A percentile compares a stretch with the other conserved stretches of the same genome.
phyloP scores from a whole-genome alignment of 768 basidiomycete species.

The Lentinula lateritia region DNA sequence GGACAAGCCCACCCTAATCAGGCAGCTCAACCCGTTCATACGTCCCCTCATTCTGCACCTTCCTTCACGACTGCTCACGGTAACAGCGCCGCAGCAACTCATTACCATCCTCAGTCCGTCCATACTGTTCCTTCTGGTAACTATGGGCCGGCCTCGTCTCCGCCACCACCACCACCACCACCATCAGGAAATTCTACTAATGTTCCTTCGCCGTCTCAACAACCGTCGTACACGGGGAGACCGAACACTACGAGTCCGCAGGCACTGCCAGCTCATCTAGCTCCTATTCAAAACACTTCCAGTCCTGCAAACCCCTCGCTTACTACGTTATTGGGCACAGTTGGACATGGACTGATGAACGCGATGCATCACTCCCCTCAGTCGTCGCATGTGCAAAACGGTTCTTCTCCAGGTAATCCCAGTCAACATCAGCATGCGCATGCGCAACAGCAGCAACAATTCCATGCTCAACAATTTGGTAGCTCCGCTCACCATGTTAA shows the following conservation, averaged over 20 bases:
- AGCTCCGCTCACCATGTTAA: too few relatives aligned
- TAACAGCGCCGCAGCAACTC: not conserved
- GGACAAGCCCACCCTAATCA: too few relatives aligned
- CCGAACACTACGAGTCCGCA: not conserved
- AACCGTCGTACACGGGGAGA: not conserved
- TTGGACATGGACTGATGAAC: not conserved
- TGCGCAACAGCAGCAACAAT: not conserved
- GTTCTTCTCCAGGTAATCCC: not conserved
- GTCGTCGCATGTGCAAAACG: not conserved
- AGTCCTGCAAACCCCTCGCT: not conserved
- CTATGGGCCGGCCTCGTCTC: not conserved
- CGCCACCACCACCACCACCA: not conserved
- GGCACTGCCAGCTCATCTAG: not conserved
- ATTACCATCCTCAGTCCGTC: not conserved
- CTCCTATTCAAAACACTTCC: not conserved
- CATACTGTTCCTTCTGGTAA: not conserved
- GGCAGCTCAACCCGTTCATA: not conserved
- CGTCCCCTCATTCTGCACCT: not conserved
- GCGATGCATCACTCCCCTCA: not conserved
- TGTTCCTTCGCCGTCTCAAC: not conserved
- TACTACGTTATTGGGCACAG: not conserved
- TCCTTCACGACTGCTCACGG: not conserved
- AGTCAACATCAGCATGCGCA: too few relatives aligned
- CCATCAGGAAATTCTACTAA: not conserved
- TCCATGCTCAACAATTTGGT: conserved; percentile 1